Evolutionary conservation across 441 rosid species (phyloP).

Genomic region (Jatropha podagrica): DNA sequence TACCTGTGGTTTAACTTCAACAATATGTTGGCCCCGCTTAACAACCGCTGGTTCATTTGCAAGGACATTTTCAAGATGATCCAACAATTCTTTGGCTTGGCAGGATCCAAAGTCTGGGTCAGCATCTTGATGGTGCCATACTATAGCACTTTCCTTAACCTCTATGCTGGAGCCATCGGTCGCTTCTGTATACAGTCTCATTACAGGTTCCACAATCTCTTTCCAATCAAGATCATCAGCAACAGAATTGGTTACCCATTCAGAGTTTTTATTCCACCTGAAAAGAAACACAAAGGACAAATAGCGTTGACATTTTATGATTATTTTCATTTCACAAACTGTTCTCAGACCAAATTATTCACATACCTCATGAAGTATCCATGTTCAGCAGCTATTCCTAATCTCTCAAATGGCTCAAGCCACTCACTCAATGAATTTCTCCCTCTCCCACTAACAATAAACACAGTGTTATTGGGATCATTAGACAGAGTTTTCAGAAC

Average conservation of each 20-base stretch:
- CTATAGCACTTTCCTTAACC: slow-evolving; percentile 76
- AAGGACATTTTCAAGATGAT: slow-evolving; percentile 84
- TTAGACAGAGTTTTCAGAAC: slow-evolving; percentile 53
- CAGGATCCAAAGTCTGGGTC: slow-evolving; percentile 93
- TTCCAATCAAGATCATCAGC: slow-evolving; percentile 83
- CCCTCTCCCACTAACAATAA: slow-evolving; percentile 86
- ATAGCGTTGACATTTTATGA: background rate
- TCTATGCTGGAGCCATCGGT: slow-evolving; percentile 89
- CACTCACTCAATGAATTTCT: slow-evolving; percentile 61
- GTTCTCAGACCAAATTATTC: background rate
- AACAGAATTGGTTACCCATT: slow-evolving; percentile 59
- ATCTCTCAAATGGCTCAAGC: slow-evolving; percentile 75
- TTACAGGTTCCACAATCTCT: slow-evolving; percentile 69
- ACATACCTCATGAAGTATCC: slow-evolving; percentile 74
- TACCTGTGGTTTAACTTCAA: slow-evolving; percentile 95
- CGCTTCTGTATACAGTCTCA: slow-evolving; percentile 72
- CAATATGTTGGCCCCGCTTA: slow-evolving; percentile 75
- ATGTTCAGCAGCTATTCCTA: slow-evolving; percentile 94
- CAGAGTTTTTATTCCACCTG: slow-evolving; percentile 63
- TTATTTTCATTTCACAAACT: background rate
- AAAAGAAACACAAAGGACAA: slow-evolving; percentile 11
- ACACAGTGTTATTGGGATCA: slow-evolving; percentile 77
- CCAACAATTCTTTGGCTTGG: slow-evolving; percentile 82
- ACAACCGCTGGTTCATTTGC: slow-evolving; percentile 84
- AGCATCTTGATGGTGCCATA: slow-evolving; percentile 94